These are phyloP conservation scores for Neospermospora avenae DNA, from an alignment of 2,329 filamentous ascomycete genomes.

Conservation along the genomic window DNA sequence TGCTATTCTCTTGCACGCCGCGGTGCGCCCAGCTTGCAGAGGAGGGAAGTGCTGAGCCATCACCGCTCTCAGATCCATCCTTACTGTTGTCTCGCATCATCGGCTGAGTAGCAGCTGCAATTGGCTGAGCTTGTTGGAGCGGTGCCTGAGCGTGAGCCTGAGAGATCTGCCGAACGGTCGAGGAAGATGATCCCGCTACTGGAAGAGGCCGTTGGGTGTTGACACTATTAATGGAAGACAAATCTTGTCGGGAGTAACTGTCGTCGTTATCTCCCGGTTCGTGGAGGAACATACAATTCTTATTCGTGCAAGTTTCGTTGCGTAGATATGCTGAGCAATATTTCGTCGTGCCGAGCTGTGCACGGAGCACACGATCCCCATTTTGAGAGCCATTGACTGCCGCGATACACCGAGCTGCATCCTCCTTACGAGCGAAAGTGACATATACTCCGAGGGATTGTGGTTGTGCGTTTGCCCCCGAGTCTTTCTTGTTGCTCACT, in stretches of 20 bases:
- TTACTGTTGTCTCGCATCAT: slow-evolving; percentile 78
- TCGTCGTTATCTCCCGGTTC: slow-evolving; percentile 98
- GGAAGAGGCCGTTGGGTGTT: slow-evolving; percentile 69
- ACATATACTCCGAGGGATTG: slow-evolving; percentile 90
- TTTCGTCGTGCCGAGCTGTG: slow-evolving; percentile 84
- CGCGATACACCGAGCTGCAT: slow-evolving; percentile 84
- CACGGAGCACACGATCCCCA: slow-evolving; percentile 79
- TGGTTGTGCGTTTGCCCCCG: slow-evolving; percentile 47
- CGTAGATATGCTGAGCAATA: slow-evolving; percentile 97
- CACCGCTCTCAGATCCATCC: slow-evolving; percentile 69
- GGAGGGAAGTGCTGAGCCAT: slow-evolving; percentile 86
- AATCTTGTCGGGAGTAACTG: slow-evolving; percentile 89
- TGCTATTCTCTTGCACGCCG: slow-evolving; percentile 62
- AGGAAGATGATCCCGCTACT: slow-evolving; percentile 48
- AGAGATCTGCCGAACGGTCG: slow-evolving; percentile 51
- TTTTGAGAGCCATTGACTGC: slow-evolving; percentile 92
- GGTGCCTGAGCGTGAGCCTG: slow-evolving; percentile 37
- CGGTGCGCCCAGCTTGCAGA: slow-evolving; percentile 88
- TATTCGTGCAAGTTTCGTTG: slow-evolving; percentile 90
- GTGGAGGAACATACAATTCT: slow-evolving; percentile 96
- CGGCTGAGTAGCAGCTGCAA: slow-evolving; percentile 47
- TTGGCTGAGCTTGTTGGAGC: slow-evolving; percentile 34
- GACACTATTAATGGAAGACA: slow-evolving; percentile 91
- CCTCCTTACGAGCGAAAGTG: slow-evolving; percentile 90
- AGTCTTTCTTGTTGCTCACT: slow-evolving; percentile 81